These are phyloP conservation scores for Eremothecium gossypii DNA, from an alignment of 1,139 yeast species.

Conservation along the genomic window DNA sequence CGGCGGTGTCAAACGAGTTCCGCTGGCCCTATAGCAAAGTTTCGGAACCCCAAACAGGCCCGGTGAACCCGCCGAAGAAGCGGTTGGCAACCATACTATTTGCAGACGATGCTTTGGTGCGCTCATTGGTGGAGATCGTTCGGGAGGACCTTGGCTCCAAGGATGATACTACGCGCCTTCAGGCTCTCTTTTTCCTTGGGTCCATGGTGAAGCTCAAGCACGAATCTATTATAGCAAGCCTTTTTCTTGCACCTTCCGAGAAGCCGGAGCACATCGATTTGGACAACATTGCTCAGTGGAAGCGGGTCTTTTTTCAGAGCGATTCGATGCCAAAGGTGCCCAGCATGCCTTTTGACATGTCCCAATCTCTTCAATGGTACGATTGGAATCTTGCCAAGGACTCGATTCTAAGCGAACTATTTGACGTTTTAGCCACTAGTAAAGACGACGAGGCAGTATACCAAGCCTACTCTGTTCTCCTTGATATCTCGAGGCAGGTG, in stretches of 20 bases:
- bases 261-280: not conserved
- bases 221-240: conserved; percentile 1
- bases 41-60: not conserved
- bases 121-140: not conserved
- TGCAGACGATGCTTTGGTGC: not conserved
- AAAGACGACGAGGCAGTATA: not conserved
- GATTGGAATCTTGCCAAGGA: conserved; percentile 2
- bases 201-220: conserved; percentile 1
- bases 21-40: not conserved
- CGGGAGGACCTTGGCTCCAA: not conserved
- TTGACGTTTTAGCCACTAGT: not conserved
- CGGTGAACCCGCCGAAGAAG: not conserved
- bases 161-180: conserved; percentile 1
- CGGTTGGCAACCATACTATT: not conserved
- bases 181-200: not conserved
- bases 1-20: not conserved
- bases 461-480: not conserved
- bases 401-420: not conserved
- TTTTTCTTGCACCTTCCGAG: not conserved
- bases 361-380: conserved; percentile 1
- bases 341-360: not conserved
- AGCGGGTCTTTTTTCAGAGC: not conserved
- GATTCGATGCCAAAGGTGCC: not conserved
- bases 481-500: not conserved
- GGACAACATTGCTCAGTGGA: conserved; percentile 1